Evolutionary conservation across 345 rosid genomes (phyloP), one percentile per base, ranked within the genome.

Genomic region (Clausena lansium): DNA sequence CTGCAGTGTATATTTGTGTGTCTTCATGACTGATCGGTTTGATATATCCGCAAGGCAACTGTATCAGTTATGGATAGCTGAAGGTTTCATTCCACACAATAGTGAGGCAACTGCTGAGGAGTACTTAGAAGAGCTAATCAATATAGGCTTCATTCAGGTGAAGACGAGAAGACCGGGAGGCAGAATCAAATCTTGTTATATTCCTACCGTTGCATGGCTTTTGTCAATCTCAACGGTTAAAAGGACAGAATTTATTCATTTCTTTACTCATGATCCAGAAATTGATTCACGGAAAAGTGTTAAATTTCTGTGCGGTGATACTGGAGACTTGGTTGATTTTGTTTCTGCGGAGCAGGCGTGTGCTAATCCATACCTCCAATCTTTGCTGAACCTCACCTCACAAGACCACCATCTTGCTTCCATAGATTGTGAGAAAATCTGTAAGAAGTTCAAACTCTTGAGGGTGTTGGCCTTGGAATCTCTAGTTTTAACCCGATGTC

Each of bases 181-280:
- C 17, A 45, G 1, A 3, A 45, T 45, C 52, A 45, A 45, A 45
- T 10, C 17, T 2, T 10, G 35, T 33, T 0, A 7, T 27, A 0
- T 45, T 45, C 33, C 24, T 39, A 11, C 7, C 7, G 2, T 9
- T 19, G 3, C 14, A 2, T 9, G 9, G 2, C 0, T 0, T 4
- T 0, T 6, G 9, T 0, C 6, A 67, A 0, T 1, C 0, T 0
- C 0, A 8, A 8, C 0, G 25, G 70, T 27, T 36, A 2, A 4
- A n/a, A 9, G 17, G 27, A 22, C 60, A 35, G 6, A 11, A n/a
- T 33, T 63, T n/a, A 5, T 70, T 28, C 2, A 3, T 39, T 24
- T 8, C 27, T 0, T 59, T 38, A 9, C 11, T 38, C 41, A 8
- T 11, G 63, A 11, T 1, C 4, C 2, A 9, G 63, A 60, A 25